A percentile compares a stretch with the other conserved stretches of the same genome.
phyloP scores from a whole-genome alignment of 345 rosid species.

The Acer saccharum region DNA sequence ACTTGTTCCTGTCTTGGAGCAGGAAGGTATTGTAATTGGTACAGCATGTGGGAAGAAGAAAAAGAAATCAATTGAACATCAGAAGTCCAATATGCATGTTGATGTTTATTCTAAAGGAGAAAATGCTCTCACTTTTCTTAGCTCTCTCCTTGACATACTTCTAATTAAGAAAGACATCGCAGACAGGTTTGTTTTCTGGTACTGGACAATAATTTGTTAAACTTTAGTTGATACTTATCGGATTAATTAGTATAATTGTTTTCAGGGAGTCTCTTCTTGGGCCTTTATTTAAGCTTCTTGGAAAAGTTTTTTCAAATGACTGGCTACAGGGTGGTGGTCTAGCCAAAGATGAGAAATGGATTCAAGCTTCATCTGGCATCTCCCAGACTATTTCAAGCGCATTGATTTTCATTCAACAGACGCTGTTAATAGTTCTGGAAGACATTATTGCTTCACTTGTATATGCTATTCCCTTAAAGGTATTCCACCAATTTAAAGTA shows the following conservation, averaged over 20 bases:
- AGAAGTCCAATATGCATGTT: conserved; percentile 29
- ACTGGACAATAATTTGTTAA: conserved; percentile 1
- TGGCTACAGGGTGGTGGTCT: conserved; percentile 35
- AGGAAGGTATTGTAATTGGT: conserved; percentile 34
- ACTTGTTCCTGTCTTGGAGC: conserved; percentile 49
- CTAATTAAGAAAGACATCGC: conserved; percentile 72
- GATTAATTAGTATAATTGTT: conserved; percentile 14
- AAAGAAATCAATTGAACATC: conserved; percentile 40
- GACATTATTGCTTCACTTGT: conserved; percentile 53
- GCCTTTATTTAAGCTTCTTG: conserved; percentile 76
- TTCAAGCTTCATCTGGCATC: conserved; percentile 45
- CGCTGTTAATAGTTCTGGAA: conserved; percentile 63
- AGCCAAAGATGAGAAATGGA: conserved; percentile 33
- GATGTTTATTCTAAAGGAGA: conserved; percentile 43
- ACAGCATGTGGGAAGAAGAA: conserved; percentile 55
- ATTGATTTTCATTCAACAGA: conserved; percentile 55
- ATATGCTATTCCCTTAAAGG: conserved; percentile 48
- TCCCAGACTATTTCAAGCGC: conserved; percentile 38
- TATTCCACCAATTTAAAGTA: conserved; percentile 28
- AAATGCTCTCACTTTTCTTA: conserved; percentile 47
- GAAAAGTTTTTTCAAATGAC: conserved; percentile 49
- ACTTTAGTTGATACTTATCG: conserved; percentile 6
- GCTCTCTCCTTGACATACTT: conserved; percentile 77
- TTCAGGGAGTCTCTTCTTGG: conserved; percentile 71
- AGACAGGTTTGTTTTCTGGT: conserved; percentile 58